Evolutionary conservation across 805 yeast genomes (phyloP), one percentile per base, ranked within the genome.

Genomic region (Candida suzukii): DNA sequence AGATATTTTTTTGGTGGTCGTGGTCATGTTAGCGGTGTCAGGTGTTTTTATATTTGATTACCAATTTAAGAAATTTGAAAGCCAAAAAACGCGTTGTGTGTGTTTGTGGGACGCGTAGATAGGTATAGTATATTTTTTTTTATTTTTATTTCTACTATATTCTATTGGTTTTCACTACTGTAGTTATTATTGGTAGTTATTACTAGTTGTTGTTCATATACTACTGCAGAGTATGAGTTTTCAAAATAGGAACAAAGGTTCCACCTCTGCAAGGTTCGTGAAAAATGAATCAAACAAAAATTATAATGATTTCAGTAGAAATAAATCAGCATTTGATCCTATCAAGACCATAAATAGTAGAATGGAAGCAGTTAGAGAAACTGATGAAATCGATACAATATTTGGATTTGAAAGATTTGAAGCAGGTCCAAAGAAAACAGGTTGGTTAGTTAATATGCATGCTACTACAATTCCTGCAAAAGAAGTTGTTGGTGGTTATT

Each of bases 401-500:
- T 88, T 95, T 93, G 99, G 98, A 12, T 93, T 93, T 57, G 86
- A 82, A 35, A 69, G 93, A 39, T 79, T 71, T 47, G 86, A 82
- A 39, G 63, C 80, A 46, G 87, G 96, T 25, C 76, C 95, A 28
- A 59, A 71, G 37, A 72, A 74, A 42, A 74, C 75, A 16, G 99
- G 99, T 35, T 93, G 99, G 99, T 67, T 93, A 41, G 75, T 83
- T 33, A 95, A 93, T 56, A 88, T 93, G 93, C 99, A 91, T 64
- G 78, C 95, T 2, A 86, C 95, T 1, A 69, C 84, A 1, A 59
- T 84, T 3, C 76, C 83, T 2, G 71, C 76, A 12, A 76, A 74
- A 4, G 80, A 77, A 26, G 66, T 69, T 34, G 52, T 71, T 11
- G 68, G 75, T n/a, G 96, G 95, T 10, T 68, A 75, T 28, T 76